Base-by-base conservation (phyloP, 331 rosid species). In the Saraca asoca region DNA sequence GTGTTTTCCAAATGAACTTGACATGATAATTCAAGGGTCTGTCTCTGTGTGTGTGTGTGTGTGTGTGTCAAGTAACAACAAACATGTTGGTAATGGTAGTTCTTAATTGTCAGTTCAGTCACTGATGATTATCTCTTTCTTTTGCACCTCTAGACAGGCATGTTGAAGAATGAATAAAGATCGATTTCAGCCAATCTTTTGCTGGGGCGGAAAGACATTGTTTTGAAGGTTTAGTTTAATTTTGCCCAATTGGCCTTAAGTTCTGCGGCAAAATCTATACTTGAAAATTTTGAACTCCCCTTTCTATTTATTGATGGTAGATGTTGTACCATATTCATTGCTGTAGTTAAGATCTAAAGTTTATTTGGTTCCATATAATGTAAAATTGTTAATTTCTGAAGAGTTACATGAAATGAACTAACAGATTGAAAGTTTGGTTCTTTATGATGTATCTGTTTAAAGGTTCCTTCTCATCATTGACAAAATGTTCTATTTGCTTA, bases 61-160 rank as follows among this genome's bases (percentile, higher is more conserved):
- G 2, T 1, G 2, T 24, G 31, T 24, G 31, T 46, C 58, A 5
- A 34, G 50, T 46, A 58, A 45, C 13, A 24, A 51, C 62, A 12
- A 7, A 15, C 49, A 39, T n/a, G n/a, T n/a, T n/a, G n/a, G n/a
- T 12, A 9, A 45, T 6, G 44, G 9, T 20, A 1, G 7, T 14
- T 41, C 37, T 41, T 6, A 41, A 6, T 57, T 38, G 38, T 69
- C 41, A 34, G 46, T 64, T 79, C 17, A 37, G 10, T 19, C 13
- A 38, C 38, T 44, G 64, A 55, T 60, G 48, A 13, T 54, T 51
- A 38, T 34, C 42, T 12, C 3, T 57, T 39, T 38, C 53, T 51
- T n/a, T 64, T 61, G 13, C 51, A 48, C 60, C 61, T 70, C 14
- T 69, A 55, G 80, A 33, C 88, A 55, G 76, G 79, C 52, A 68